Percentiles rank a stretch among this genome's conserved stretches.
Evolutionary conservation across 257 asterid species (phyloP).

Genomic region (Solanum clarkiae): DNA sequence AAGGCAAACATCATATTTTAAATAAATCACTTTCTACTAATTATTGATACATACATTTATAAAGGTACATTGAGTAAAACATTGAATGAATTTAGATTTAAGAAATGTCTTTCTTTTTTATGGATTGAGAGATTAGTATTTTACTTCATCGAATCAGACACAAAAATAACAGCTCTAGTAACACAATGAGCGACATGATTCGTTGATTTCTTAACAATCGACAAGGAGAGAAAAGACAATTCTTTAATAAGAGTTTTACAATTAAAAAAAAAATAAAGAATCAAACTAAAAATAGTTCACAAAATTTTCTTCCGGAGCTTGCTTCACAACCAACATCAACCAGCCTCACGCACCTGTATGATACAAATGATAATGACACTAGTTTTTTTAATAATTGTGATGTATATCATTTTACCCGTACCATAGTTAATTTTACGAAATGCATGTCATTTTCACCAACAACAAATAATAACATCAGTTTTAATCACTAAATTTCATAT

Average conservation of each 20-base stretch:
- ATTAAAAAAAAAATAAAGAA: no score
- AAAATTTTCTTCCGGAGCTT: no score
- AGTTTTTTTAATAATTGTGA: background rate
- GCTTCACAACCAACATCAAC: no score
- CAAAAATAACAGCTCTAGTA: no score
- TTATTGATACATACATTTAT: background rate
- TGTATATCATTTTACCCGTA: background rate
- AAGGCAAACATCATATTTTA: background rate
- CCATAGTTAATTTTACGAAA: rapidly evolving
- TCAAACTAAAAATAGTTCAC: no score
- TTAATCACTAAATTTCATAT: background rate
- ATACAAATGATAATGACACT: background rate
- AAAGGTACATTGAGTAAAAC: rapidly evolving
- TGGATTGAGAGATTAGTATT: background rate
- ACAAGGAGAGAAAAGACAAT: no score
- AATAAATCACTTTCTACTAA: background rate
- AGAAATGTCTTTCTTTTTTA: background rate
- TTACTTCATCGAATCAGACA: no score
- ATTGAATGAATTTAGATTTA: background rate
- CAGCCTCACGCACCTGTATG: no score
- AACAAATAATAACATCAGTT: background rate
- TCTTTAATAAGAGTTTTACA: no score
- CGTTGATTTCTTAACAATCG: no score
- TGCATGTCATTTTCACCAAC: background rate
- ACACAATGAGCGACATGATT: no score